phyloP scores from a whole-genome alignment of 1,284 basidiomycete species.

The Gomphus bonarii region DNA sequence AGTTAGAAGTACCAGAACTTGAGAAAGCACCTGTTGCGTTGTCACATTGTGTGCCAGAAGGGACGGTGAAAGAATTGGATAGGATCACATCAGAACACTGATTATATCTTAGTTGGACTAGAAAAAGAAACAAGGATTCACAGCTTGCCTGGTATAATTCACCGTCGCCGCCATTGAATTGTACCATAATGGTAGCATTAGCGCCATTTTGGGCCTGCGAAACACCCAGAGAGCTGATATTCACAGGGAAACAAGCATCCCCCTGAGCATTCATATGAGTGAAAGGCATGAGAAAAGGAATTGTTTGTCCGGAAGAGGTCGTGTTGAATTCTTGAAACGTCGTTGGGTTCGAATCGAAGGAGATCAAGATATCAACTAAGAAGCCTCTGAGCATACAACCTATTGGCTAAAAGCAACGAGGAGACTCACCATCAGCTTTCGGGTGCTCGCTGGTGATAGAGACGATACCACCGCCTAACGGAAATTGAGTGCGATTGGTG shows the following conservation, averaged over 20 bases:
- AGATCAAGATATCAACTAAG: conserved; percentile 44
- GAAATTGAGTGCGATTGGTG: conserved; percentile 50
- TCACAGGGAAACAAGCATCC: conserved; percentile 48
- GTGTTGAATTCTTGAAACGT: conserved; percentile 50
- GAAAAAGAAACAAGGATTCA: neutral
- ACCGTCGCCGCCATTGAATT: conserved; percentile 58
- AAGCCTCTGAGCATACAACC: neutral
- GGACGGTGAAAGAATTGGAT: conserved; percentile 34
- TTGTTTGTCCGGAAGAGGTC: conserved; percentile 27
- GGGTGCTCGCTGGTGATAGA: conserved; percentile 50
- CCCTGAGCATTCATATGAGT: conserved; percentile 45
- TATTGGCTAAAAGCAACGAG: neutral
- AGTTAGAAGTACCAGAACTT: no score
- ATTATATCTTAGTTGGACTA: neutral
- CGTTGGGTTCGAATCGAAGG: conserved; percentile 45
- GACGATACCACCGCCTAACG: conserved; percentile 45
- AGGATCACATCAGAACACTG: conserved; percentile 71
- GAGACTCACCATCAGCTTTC: conserved; percentile 37
- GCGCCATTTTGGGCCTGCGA: conserved; percentile 41
- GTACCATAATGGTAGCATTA: conserved; percentile 52
- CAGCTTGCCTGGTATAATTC: conserved; percentile 49
- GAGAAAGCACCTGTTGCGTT: conserved; percentile 21
- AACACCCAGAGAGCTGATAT: conserved; percentile 40
- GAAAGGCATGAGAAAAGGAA: conserved; percentile 36
- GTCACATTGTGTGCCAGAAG: conserved; percentile 34